phyloP scores from a whole-genome alignment of 192 early-diverging fungal species.

The Coemansia sp. region DNA sequence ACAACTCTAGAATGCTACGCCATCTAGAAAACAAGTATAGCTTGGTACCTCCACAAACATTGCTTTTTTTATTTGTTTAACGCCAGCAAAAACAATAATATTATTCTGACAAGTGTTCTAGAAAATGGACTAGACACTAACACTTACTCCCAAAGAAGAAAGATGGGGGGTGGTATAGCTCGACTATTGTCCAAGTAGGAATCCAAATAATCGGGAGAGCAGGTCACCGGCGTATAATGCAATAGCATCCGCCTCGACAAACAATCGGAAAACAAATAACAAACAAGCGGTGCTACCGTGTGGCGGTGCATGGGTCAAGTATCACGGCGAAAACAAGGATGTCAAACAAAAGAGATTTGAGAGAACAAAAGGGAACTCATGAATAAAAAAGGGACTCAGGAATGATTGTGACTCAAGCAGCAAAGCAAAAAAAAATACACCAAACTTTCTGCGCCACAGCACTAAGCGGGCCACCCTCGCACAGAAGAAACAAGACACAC shows the following conservation, averaged over 20 bases:
- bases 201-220: conserved; percentile 6
- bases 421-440: neutral
- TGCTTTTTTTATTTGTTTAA: neutral
- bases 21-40: neutral
- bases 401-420: neutral
- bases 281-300: neutral
- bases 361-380: neutral
- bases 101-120: conserved; percentile 4
- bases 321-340: neutral
- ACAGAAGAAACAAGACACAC: neutral
- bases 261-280: neutral
- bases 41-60: neutral
- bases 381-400: neutral
- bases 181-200: neutral
- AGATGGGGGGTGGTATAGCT: neutral
- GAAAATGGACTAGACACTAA: neutral
- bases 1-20: neutral
- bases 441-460: neutral
- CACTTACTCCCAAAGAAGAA: neutral
- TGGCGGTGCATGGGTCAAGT: conserved; percentile 1
- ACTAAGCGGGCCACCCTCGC: neutral
- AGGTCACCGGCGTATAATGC: neutral
- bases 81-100: neutral
- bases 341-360: neutral
- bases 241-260: neutral